Base-by-base conservation (phyloP, 2,329 filamentous ascomycete species). In the Aspergillus novoparasiticus region DNA sequence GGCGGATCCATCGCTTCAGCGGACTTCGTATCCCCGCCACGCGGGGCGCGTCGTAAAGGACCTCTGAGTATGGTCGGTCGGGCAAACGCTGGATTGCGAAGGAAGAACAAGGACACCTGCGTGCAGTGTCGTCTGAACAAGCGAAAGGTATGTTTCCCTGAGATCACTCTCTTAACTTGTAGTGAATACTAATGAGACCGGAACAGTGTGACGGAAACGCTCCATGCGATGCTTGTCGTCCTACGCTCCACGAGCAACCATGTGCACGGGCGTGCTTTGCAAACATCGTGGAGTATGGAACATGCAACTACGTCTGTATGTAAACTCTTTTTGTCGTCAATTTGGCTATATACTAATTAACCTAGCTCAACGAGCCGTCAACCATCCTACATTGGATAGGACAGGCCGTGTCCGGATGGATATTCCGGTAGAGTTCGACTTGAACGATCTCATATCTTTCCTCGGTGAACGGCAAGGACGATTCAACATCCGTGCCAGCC, bases 261-360 rank as follows among this genome's bases (percentile, higher is more conserved):
- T 82, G 80, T 64, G 78, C 78, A 9, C 75, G 73, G 34, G 79
- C 80, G 32, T 79, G 79, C 63, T 82, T 82, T 61, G 74, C 78
- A 23, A 80, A 76, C 58, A 78, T 82, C 58, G 77, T 82, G 28
- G 77, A 80, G 63, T 78, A 76, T 46, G 80, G 79, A 46, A 80
- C 79, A 5, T 81, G 78, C 69, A 81, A 82, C 62, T 81, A 80
- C 62, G 78, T 82, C 56, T 82, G 79, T 81, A 74, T 59, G 77
- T 48, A 30, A 5, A 23, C 14, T 12, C 23, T 19, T 23, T 45
- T 34, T 10, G 46, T 41, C 54, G 11, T 14, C 2, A n/a, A 55
- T 32, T 59, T 23, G 32, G 11, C 30, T 19, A 12, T 23, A 19
- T 58, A 59, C 72, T 75, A 58, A 76, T 59, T 26, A 4, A 30